These are phyloP conservation scores for Aspergillus clavatus DNA, from an alignment of 2,329 filamentous ascomycete genomes.

Conservation along the genomic window DNA sequence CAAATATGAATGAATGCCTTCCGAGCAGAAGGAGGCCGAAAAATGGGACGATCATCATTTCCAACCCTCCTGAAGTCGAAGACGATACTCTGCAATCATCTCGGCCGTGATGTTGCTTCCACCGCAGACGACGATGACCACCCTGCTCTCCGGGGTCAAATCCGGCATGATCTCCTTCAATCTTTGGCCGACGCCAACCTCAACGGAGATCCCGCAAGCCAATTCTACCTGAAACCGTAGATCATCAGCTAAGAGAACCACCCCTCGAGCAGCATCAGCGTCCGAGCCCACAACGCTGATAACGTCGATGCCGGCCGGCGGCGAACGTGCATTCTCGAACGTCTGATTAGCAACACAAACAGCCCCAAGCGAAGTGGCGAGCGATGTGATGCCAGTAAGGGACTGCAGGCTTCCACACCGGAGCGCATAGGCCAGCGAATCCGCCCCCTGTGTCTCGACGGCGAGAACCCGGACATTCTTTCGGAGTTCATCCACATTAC, in stretches of 20 bases:
- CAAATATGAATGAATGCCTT: too few species aligned
- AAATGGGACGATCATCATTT: conserved; percentile 2
- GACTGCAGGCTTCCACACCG: conserved; percentile 50
- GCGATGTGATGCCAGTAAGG: conserved; percentile 63
- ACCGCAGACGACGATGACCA: conserved; percentile 36
- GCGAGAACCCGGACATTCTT: conserved; percentile 52
- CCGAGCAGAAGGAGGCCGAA: too few species aligned
- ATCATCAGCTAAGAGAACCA: conserved; percentile 71
- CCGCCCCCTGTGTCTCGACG: conserved; percentile 68
- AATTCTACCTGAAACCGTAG: conserved; percentile 73
- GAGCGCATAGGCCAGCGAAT: conserved; percentile 61
- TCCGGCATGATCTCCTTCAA: conserved; percentile 24
- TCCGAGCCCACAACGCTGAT: conserved; percentile 61
- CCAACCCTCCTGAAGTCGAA: conserved; percentile 36
- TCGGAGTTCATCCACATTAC: neutral
- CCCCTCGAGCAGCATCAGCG: conserved; percentile 70
- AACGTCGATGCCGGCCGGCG: conserved; percentile 41
- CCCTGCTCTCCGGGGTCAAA: conserved; percentile 27
- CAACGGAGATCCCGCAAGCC: conserved; percentile 74
- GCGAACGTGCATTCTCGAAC: conserved; percentile 55
- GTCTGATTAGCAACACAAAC: conserved; percentile 59
- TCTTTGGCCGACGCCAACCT: conserved; percentile 21
- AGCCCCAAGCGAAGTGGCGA: conserved; percentile 67
- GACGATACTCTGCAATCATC: conserved; percentile 48
- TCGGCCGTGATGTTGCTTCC: conserved; percentile 50